Evolutionary conservation across 768 basidiomycete species (phyloP), one percentile per base, ranked within the genome.

Genomic region (Leccinum imitatum): DNA sequence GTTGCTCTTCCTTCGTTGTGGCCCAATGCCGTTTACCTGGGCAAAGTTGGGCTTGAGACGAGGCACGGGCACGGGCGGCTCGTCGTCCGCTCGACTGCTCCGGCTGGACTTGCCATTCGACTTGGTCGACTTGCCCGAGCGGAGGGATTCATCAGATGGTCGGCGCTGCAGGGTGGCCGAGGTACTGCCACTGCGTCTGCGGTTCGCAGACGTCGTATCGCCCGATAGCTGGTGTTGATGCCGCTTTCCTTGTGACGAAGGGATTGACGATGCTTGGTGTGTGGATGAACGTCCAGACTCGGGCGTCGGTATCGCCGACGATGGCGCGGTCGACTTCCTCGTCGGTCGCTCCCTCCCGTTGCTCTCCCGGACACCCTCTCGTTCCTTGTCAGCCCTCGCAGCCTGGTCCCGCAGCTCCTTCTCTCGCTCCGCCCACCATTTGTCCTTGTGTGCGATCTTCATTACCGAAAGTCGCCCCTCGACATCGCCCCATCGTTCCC

Each of bases 401-500:
- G 25, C 56, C 19, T 41, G 44, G 6, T 72, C 70, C 44, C 69
- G 69, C 55, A 67, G 37, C 30, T 63, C 70, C 53, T 59, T 69
- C 58, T 71, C 71, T 58, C 51, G 56, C 37, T 75, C 73, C 4
- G 65, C 58, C 67, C 75, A 76, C 65, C 75, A 73, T 58, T 76
- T 78, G 39, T 73, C 70, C 39, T 69, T 72, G 41, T 58, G 74
- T n/a, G 74, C 65, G 56, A 79, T 57, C 57, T 75, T 67, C 70
- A 73, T 62, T 83, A 73, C 15, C 64, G 69, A 46, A 48, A 86
- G 63, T 3, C 79, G 73, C 33, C 73, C 78, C 62, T 87, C 86
- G 41, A 90, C 87, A 44, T 89, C 88, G 13, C 70, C 77, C 84
- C 85, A 93, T 15, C 91, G 76, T 41, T 77, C 76, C 68, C 79